Conservation (phyloP, 1,284 basidiomycete species). For the Gomphus sp. region DNA sequence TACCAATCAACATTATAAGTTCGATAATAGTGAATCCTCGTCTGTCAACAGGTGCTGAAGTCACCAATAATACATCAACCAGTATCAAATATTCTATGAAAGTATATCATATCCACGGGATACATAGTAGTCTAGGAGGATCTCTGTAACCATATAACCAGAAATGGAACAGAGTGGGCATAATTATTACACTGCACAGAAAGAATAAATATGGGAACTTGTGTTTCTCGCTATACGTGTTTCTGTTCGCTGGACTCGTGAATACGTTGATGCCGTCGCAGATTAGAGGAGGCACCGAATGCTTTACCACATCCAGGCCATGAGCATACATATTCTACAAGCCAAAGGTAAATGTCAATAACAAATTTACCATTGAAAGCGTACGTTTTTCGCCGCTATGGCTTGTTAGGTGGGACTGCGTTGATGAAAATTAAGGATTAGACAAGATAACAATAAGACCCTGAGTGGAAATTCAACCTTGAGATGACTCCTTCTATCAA, state of each 20-base stretch:
- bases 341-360: neutral
- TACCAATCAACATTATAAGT: too few relatives aligned
- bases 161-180: too few relatives aligned
- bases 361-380: slow-evolving; percentile 16
- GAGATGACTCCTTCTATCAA: slow-evolving; percentile 8
- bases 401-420: slow-evolving; percentile 24
- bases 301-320: slow-evolving; percentile 63
- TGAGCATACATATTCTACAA: slow-evolving; percentile 59
- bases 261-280: slow-evolving; percentile 68
- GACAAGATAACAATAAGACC: neutral
- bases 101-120: too few relatives aligned
- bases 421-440: neutral
- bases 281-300: slow-evolving; percentile 76
- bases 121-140: too few relatives aligned
- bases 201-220: too few relatives aligned
- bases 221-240: neutral
- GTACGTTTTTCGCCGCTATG: slow-evolving; percentile 31
- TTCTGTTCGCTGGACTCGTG: neutral
- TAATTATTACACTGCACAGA: too few relatives aligned
- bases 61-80: too few relatives aligned
- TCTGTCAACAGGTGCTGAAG: too few relatives aligned
- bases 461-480: neutral
- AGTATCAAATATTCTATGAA: too few relatives aligned
- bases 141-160: too few relatives aligned
- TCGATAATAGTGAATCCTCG: too few relatives aligned